Evolutionary conservation across 495 filamentous ascomycete species (phyloP), one percentile per base, ranked within the genome.

Genomic region (Pyrenula massariospora): DNA sequence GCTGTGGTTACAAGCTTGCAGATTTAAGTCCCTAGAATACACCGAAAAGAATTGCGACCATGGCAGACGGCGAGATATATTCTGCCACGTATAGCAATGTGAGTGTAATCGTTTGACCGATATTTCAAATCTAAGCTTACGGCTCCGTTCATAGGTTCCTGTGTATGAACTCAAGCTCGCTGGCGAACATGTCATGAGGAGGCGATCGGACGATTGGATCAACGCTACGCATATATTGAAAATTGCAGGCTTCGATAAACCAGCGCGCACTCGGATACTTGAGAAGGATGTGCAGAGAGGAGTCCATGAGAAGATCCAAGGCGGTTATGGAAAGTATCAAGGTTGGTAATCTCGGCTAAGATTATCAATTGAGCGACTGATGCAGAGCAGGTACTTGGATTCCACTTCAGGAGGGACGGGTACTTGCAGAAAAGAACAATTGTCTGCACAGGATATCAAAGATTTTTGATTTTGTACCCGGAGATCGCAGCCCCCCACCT

Each of bases 301-400:
- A 10, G 76, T 84, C 10, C 93, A 98, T 70, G 92, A 97, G 70
- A 98, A 98, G 71, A 87, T 98, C 2, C 93, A 98, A 64, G 93
- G 93, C 59, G 93, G 93, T 22, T 98, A 97, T 70, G 93, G 93
- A 55, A 98, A 97, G 81, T 98, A 96, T 62, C 93, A 98, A 74
- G 91, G 91, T 88, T 25, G 25, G 47, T 21, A 55, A 50, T 31
- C 54, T n/a, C 15, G 2, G 10, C 51, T 15, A 57, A 42, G 15
- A 24, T 24, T 19, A 52, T 19, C 24, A 50, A 48, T 15, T 48
- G 24, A 42, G 48, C 60, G 21, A 63, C 66, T 56, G 70, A 24
- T 55, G 53, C 58, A 12, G 11, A 10, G 12, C 54, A 93, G 91
- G 92, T 57, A 98, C 93, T 48, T 98, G 94, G 94, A 89, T 98